Conservation (phyloP, 176 grass and related monocot species). For the Carex pumila region DNA sequence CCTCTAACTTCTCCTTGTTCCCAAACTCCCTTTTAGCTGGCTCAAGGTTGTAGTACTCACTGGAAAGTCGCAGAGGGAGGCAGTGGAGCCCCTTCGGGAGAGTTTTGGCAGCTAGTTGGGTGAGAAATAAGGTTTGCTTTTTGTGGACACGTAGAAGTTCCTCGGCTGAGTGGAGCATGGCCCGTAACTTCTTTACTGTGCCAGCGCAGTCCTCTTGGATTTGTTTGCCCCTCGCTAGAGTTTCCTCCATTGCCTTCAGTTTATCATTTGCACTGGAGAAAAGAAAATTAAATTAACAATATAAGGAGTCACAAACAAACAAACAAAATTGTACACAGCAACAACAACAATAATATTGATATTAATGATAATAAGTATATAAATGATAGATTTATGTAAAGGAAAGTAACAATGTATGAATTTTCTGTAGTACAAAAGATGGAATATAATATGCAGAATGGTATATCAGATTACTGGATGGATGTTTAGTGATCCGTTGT, state of each 20-base stretch:
- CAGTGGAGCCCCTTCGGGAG: slow-evolving; percentile 92
- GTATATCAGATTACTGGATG: neutral
- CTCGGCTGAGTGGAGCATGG: slow-evolving; percentile 80
- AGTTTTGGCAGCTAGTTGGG: slow-evolving; percentile 86
- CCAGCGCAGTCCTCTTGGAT: slow-evolving; percentile 62
- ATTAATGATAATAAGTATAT: neutral
- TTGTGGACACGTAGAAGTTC: slow-evolving; percentile 68
- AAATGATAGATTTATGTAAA: neutral
- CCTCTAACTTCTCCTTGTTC: slow-evolving; percentile 48
- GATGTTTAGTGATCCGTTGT: neutral
- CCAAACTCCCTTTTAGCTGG: slow-evolving; percentile 35
- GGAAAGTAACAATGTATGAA: neutral
- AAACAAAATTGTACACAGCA: neutral
- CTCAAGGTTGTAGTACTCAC: slow-evolving; percentile 54
- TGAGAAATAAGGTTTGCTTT: slow-evolving; percentile 73
- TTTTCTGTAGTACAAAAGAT: neutral
- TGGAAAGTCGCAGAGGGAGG: slow-evolving; percentile 54
- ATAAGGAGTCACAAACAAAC: neutral
- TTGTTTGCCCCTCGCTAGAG: slow-evolving; percentile 53
- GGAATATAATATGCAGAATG: neutral
- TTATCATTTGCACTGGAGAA: slow-evolving; percentile 67
- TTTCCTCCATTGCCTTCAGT: slow-evolving; percentile 66
- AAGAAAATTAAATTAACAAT: slow-evolving; percentile 8
- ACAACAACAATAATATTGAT: too few relatives aligned
- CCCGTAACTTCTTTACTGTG: slow-evolving; percentile 62